Base-by-base conservation (phyloP, 1,139 yeast genomes). In the Pichia norvegensis region DNA sequence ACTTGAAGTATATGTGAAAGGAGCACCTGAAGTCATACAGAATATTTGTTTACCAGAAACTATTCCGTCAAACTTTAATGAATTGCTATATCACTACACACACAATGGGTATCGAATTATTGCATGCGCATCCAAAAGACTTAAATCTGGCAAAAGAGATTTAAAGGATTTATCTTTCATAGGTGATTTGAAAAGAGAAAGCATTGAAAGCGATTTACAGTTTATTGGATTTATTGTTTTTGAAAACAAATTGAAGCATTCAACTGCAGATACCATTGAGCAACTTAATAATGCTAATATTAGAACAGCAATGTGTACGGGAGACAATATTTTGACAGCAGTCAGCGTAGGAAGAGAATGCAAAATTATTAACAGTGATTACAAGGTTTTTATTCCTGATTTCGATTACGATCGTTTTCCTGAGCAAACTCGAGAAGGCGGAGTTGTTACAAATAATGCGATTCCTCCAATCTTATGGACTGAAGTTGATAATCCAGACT, bases 21-120 rank as follows among this genome's bases (percentile, higher is more conserved):
- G 99, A 43, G 98, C 99, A 0, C 99, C 99, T 0, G 99, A 92
- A 63, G 86, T 90, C n/a, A 85, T 92, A 74, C 69, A 74, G 33
- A 84, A 80, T 27, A 78, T 92, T 36, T 92, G 98, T 65, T 67
- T 68, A 17, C 76, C 79, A 2, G 78, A 75, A 20, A 68, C 90
- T 0, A 65, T 94, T 39, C 98, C 99, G 0, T 61, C 64, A 1
- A 77, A 88, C 58, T 94, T 77, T 61, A 83, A 83, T 23, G 85
- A 83, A 38, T 62, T 85, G 21, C 70, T 94, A 37, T 83, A 86
- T 57, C 74, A 81, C 49, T 94, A 92, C 61, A 92, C 98, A 0
- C 97, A 88, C 60, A 78, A 81, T 45, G 99, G 99, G 0, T 88
- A 80, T 61, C 78, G 99, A 61, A 97, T 92, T 1, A 92, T 92